phyloP scores from a whole-genome alignment of 176 grass and related monocot genomes.

The Zea luxurians region DNA sequence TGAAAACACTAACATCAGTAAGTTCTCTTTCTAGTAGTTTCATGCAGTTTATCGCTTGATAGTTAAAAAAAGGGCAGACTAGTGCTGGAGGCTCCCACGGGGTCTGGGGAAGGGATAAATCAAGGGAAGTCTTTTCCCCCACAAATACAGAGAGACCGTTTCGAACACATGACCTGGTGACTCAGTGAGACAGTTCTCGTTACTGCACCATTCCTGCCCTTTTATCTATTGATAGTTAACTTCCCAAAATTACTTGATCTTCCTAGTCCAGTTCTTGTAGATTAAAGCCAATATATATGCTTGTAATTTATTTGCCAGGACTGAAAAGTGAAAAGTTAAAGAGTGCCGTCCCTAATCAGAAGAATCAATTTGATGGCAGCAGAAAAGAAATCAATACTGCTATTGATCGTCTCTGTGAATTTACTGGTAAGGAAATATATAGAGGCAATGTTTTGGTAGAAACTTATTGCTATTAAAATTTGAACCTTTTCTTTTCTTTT shows the following conservation, averaged over 20 bases:
- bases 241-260: conserved; percentile 35
- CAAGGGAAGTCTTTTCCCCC: too few relatives aligned
- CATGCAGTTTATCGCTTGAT: conserved; percentile 33
- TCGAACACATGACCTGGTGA: too few relatives aligned
- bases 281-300: conserved; percentile 27
- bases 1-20: conserved; percentile 75
- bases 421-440: conserved; percentile 67
- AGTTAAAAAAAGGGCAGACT: neutral
- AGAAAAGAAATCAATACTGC: conserved; percentile 94
- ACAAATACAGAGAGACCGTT: too few relatives aligned
- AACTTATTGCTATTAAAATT: conserved; percentile 21
- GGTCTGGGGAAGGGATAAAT: too few relatives aligned
- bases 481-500: conserved; percentile 41
- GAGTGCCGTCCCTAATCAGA: conserved; percentile 53
- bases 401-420: conserved; percentile 90
- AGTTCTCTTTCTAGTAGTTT: conserved; percentile 33
- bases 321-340: conserved; percentile 68
- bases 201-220: too few relatives aligned
- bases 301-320: conserved; percentile 55
- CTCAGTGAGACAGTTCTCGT: too few relatives aligned
- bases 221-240: neutral
- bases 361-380: conserved; percentile 84
- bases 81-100: too few relatives aligned
- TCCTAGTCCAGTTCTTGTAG: conserved; percentile 14
- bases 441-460: conserved; percentile 7